A percentile compares a stretch with the other conserved stretches of the same genome.
These are phyloP conservation scores for Pyrenula massariospora DNA, from an alignment of 495 filamentous ascomycete species.

Conservation along the genomic window DNA sequence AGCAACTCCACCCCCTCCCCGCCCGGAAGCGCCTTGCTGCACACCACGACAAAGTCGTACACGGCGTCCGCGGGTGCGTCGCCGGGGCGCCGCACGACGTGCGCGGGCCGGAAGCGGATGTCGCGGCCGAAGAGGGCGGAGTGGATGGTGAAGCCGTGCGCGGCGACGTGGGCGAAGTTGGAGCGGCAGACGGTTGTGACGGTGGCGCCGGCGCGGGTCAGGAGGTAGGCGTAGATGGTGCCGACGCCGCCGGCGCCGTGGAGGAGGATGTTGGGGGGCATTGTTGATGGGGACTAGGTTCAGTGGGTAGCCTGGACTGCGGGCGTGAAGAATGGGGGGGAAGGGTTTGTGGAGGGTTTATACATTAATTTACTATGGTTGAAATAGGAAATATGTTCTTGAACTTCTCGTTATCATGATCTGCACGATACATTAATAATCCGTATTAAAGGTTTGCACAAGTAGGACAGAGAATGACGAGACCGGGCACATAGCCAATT, in stretches of 20 bases:
- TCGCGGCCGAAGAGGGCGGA: conserved; percentile 28
- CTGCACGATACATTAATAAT: too few relatives aligned
- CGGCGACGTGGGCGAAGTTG: conserved; percentile 35
- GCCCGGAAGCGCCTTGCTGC: conserved; percentile 30
- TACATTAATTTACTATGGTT: too few relatives aligned
- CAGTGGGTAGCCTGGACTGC: too few relatives aligned
- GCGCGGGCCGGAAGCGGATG: conserved; percentile 21
- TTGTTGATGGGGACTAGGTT: too few relatives aligned
- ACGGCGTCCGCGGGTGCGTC: conserved; percentile 18
- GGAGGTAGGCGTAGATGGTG: conserved; percentile 33
- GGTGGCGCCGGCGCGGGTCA: conserved; percentile 25
- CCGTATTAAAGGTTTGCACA: too few relatives aligned
- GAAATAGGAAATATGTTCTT: too few relatives aligned
- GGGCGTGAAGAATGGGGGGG: too few relatives aligned
- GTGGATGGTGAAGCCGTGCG: conserved; percentile 37
- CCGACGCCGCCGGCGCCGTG: conserved; percentile 44
- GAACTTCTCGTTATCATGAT: too few relatives aligned
- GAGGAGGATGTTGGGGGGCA: conserved; percentile 23
- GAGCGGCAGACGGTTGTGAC: conserved; percentile 42
- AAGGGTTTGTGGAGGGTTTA: too few relatives aligned
- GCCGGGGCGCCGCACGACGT: conserved; percentile 22
- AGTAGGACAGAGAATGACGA: too few relatives aligned
- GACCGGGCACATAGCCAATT: too few relatives aligned
- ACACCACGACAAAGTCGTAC: conserved; percentile 43
- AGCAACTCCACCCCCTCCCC: conserved; percentile 89